Conservation (phyloP, 1,284 basidiomycete species). For the Boletellus deceptivus region DNA sequence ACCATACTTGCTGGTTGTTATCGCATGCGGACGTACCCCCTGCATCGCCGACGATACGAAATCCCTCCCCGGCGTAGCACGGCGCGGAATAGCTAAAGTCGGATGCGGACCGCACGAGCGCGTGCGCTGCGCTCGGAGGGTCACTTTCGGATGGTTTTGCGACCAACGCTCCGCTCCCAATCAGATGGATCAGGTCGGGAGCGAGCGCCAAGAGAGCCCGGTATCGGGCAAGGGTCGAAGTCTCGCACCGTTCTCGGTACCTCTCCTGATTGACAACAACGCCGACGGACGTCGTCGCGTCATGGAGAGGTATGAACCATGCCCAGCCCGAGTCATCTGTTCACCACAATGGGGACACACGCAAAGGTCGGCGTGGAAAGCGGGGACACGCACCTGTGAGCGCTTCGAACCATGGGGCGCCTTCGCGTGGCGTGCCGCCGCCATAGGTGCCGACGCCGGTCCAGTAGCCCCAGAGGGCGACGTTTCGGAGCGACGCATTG, state of each 20-base stretch:
- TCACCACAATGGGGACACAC: too few relatives aligned
- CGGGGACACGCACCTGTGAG: constrained; percentile 49
- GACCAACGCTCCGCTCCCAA: constrained; percentile 46
- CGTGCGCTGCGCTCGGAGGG: constrained; percentile 2
- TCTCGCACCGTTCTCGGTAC: constrained; percentile 42
- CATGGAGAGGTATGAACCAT: constrained; percentile 76
- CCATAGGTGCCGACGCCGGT: constrained; percentile 53
- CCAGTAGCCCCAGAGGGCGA: constrained; percentile 81
- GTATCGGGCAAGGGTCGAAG: constrained; percentile 40
- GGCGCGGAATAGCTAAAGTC: constrained; percentile 73
- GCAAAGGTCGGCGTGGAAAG: too few relatives aligned
- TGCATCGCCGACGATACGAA: constrained; percentile 69
- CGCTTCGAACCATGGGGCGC: constrained; percentile 72
- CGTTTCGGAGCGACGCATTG: constrained; percentile 66
- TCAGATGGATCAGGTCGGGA: constrained; percentile 51
- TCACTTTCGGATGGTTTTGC: constrained; percentile 24
- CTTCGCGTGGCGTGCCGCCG: constrained; percentile 45
- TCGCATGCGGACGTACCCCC: constrained; percentile 45
- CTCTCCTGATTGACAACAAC: constrained; percentile 65
- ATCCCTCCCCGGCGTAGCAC: constrained; percentile 57
- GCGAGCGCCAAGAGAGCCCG: constrained; percentile 36
- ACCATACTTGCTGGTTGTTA: too few relatives aligned
- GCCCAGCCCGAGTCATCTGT: constrained; percentile 74
- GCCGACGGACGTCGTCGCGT: constrained; percentile 67
- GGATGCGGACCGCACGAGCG: constrained; percentile 44